phyloP scores from a whole-genome alignment of 345 rosid genomes.

The Euphorbia lathyris region DNA sequence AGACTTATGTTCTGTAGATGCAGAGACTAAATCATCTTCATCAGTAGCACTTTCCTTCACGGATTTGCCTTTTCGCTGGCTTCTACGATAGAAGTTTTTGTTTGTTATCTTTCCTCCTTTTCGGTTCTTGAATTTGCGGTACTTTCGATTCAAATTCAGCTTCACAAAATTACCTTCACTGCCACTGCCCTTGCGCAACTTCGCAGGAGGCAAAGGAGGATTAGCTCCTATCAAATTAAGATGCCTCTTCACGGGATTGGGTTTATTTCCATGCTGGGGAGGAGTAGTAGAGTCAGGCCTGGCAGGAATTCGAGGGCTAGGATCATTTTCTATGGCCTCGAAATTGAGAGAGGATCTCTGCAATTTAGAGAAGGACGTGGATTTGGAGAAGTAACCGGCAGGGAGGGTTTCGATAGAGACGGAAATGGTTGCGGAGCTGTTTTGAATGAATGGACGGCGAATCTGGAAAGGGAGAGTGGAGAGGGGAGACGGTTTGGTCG shows the following conservation, averaged over 20 bases:
- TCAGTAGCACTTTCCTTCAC: slow-evolving; percentile 30
- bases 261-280: neutral
- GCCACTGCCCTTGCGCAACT: slow-evolving; percentile 38
- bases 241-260: slow-evolving; percentile 27
- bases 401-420: slow-evolving; percentile 46
- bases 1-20: slow-evolving; percentile 26
- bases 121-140: slow-evolving; percentile 51
- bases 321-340: slow-evolving; percentile 26
- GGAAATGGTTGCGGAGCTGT: slow-evolving; percentile 11
- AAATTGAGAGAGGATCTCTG: slow-evolving; percentile 42
- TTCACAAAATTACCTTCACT: slow-evolving; percentile 88
- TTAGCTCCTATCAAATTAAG: slow-evolving; percentile 54
- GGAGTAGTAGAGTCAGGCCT: neutral
- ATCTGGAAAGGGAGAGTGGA: slow-evolving; percentile 59
- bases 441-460: slow-evolving; percentile 37
- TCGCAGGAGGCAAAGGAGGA: slow-evolving; percentile 43
- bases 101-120: slow-evolving; percentile 35
- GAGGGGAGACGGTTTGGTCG: slow-evolving; percentile 24
- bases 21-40: slow-evolving; percentile 49
- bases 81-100: slow-evolving; percentile 40
- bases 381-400: slow-evolving; percentile 53
- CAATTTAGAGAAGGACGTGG: slow-evolving; percentile 60
- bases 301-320: neutral
- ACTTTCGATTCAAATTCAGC: slow-evolving; percentile 51
- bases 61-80: slow-evolving; percentile 38